These are phyloP conservation scores for Venturia effusa DNA, from an alignment of 2,329 filamentous ascomycete species.

Conservation along the genomic window DNA sequence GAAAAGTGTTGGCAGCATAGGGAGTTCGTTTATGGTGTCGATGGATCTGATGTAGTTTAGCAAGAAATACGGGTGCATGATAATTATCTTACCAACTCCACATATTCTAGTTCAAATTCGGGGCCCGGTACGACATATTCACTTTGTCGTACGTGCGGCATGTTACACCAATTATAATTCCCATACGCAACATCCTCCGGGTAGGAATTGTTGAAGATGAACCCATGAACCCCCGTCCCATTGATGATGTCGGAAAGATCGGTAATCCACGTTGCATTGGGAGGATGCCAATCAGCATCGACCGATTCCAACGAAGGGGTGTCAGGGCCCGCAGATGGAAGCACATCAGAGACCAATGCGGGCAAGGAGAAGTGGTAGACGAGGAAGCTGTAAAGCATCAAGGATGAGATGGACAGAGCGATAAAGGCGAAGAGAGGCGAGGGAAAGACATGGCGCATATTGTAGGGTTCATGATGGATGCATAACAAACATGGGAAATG, in stretches of 20 bases:
- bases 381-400: slow-evolving; percentile 5
- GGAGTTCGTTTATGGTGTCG: slow-evolving; percentile 78
- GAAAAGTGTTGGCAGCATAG: slow-evolving; percentile 68
- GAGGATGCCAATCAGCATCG: slow-evolving; percentile 22
- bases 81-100: slow-evolving; percentile 54
- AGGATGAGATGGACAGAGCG: neutral
- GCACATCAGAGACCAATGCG: neutral
- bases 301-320: neutral
- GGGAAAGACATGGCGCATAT: neutral
- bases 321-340: neutral
- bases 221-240: slow-evolving; percentile 56
- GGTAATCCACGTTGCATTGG: slow-evolving; percentile 42
- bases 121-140: slow-evolving; percentile 49
- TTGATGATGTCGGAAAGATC: slow-evolving; percentile 47
- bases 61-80: neutral
- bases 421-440: neutral
- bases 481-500: neutral
- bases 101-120: slow-evolving; percentile 59
- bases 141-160: slow-evolving; percentile 63
- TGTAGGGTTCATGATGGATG: neutral
- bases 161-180: slow-evolving; percentile 74
- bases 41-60: slow-evolving; percentile 46
- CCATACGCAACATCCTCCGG: slow-evolving; percentile 45
- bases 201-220: slow-evolving; percentile 60
- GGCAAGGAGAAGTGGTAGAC: neutral